phyloP scores from a whole-genome alignment of 352 stramenopile genomes.

The Phytophthora citricola region DNA sequence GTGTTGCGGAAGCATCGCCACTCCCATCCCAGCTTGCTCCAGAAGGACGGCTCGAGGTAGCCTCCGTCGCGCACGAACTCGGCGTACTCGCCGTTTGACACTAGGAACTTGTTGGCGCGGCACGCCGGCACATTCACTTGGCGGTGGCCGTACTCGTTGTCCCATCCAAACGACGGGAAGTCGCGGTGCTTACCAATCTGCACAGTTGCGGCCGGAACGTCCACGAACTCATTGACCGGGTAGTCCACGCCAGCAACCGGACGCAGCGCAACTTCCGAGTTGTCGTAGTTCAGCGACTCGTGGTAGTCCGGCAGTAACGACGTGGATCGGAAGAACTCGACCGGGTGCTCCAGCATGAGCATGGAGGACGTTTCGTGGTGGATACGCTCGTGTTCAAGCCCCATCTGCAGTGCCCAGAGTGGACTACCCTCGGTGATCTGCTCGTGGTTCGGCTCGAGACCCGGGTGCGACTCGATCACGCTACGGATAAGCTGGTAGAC shows the following conservation, averaged over 20 bases:
- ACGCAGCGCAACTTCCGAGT: conserved; percentile 48
- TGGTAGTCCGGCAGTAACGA: conserved; percentile 90
- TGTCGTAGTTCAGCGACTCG: conserved; percentile 31
- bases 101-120: conserved; percentile 90
- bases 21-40: conserved; percentile 94
- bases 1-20: conserved; percentile 96
- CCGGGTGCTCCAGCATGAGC: conserved; percentile 93
- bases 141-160: conserved; percentile 97
- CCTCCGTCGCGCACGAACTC: conserved; percentile 95
- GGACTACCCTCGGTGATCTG: conserved; percentile 85
- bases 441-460: conserved; percentile 75
- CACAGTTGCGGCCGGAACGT: conserved; percentile 70
- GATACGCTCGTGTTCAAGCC: conserved; percentile 97
- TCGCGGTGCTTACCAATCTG: conserved; percentile 91
- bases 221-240: conserved; percentile 90
- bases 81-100: conserved; percentile 97
- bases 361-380: conserved; percentile 98
- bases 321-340: conserved; percentile 89
- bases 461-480: conserved; percentile 90
- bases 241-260: conserved; percentile 88
- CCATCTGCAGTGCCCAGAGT: conserved; percentile 96
- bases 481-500: conserved; percentile 92
- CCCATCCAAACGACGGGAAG: conserved; percentile 96
- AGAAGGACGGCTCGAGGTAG: conserved; percentile 92
- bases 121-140: conserved; percentile 90